Evolutionary conservation across 2,329 filamentous ascomycete species (phyloP).

Genomic region (Claviceps sp.): DNA sequence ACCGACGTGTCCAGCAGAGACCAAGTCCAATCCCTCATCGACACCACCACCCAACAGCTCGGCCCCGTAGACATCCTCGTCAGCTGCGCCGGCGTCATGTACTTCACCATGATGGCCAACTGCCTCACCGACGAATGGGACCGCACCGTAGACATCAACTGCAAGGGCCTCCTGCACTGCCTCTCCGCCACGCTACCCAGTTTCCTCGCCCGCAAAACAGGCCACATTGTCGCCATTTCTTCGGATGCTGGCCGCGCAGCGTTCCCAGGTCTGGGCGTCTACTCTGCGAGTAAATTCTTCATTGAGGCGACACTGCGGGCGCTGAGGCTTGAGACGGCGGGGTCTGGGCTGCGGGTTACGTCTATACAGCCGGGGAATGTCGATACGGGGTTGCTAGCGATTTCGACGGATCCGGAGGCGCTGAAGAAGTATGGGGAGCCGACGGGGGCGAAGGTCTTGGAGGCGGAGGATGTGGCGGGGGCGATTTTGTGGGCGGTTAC

Average conservation of each 20-base stretch:
- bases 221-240: conserved; percentile 70
- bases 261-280: conserved; percentile 69
- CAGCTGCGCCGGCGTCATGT: conserved; percentile 74
- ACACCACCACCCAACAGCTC: conserved; percentile 43
- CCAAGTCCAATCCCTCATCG: conserved; percentile 54
- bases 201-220: conserved; percentile 56
- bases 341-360: conserved; percentile 59
- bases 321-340: conserved; percentile 62
- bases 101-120: conserved; percentile 79
- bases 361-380: conserved; percentile 67
- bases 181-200: conserved; percentile 54
- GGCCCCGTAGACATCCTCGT: conserved; percentile 69
- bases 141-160: conserved; percentile 72
- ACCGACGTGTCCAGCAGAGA: conserved; percentile 59
- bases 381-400: conserved; percentile 56
- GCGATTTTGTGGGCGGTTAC: conserved; percentile 62
- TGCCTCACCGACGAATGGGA: conserved; percentile 63
- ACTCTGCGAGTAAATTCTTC: conserved; percentile 76
- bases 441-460: conserved; percentile 60
- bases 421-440: conserved; percentile 68
- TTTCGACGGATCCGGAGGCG: conserved; percentile 65
- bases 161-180: conserved; percentile 67
- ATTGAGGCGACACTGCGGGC: conserved; percentile 69
- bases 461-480: conserved; percentile 57
- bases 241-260: conserved; percentile 73